A percentile compares a stretch with the other conserved stretches of the same genome.
Conservation (phyloP, 768 basidiomycete genomes). For the Psilocybe subaeruginosa region DNA sequence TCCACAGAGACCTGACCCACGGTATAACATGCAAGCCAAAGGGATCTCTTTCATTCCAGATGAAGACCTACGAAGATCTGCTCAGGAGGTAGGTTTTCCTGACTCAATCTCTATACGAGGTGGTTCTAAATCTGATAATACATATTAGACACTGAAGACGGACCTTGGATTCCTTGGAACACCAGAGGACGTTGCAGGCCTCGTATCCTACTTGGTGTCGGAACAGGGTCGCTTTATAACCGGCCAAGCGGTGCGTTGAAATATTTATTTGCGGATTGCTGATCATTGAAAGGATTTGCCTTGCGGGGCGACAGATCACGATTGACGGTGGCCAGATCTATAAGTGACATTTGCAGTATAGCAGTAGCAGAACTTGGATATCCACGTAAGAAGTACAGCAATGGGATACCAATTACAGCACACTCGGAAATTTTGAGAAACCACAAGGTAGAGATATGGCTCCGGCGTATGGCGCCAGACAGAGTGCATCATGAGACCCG, state of each 20-base stretch:
- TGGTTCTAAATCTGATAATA: background rate
- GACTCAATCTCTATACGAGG: background rate
- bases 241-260: slow-evolving; percentile 4
- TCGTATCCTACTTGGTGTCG: slow-evolving; percentile 16
- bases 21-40: no score
- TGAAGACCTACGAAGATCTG: no score
- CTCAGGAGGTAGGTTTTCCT: background rate
- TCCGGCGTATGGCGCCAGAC: no score
- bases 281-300: background rate
- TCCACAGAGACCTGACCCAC: no score
- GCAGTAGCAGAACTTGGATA: no score
- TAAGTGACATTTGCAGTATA: background rate
- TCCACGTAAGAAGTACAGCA: no score
- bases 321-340: background rate
- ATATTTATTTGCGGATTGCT: background rate
- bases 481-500: no score
- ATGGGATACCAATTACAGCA: no score
- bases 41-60: no score
- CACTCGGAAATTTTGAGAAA: no score
- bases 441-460: no score
- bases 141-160: background rate
- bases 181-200: slow-evolving; percentile 17
- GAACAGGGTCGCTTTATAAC: slow-evolving; percentile 13
- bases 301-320: background rate
- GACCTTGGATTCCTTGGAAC: slow-evolving; percentile 4